Percentiles rank a stretch among this genome's conserved stretches.
Conservation (phyloP, 768 basidiomycete species). For the Asterophora parasitica region DNA sequence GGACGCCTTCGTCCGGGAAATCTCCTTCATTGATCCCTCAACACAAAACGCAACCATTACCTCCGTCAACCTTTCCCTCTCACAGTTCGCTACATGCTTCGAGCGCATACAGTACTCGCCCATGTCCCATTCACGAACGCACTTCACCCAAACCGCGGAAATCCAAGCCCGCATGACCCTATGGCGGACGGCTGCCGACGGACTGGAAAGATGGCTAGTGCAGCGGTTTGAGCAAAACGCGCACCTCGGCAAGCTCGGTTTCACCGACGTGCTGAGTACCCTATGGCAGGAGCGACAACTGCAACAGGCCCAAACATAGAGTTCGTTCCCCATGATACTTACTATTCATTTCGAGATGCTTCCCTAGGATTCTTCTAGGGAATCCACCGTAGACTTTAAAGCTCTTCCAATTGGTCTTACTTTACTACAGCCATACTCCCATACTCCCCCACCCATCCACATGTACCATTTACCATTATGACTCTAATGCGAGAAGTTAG, state of each 20-base stretch:
- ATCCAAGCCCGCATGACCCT: conserved; percentile 78
- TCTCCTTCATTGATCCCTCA: conserved; percentile 87
- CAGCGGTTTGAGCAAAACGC: conserved; percentile 93
- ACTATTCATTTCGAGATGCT: conserved; percentile 6
- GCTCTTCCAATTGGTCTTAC: conserved; percentile 6
- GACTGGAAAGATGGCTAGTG: conserved; percentile 80
- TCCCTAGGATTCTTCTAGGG: conserved; percentile 6
- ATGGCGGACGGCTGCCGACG: conserved; percentile 79
- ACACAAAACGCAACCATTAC: conserved; percentile 79
- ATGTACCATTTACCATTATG: conserved; percentile 12
- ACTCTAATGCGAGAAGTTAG: conserved; percentile 11
- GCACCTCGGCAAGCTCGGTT: conserved; percentile 80
- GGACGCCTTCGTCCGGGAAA: conserved; percentile 92
- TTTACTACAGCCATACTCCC: conserved; percentile 4
- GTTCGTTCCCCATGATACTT: neutral
- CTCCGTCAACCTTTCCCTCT: conserved; percentile 89
- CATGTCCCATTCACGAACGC: conserved; percentile 53
- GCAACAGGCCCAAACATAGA: conserved; percentile 16
- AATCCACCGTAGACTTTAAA: conserved; percentile 15
- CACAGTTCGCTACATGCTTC: conserved; percentile 91
- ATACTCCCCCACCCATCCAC: conserved; percentile 5
- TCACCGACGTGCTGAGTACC: conserved; percentile 80
- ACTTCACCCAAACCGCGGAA: conserved; percentile 88
- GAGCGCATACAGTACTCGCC: conserved; percentile 89
- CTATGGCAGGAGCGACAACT: conserved; percentile 71